Base-by-base conservation (phyloP, 208 protist genomes). In the Trypanosoma brucei region DNA sequence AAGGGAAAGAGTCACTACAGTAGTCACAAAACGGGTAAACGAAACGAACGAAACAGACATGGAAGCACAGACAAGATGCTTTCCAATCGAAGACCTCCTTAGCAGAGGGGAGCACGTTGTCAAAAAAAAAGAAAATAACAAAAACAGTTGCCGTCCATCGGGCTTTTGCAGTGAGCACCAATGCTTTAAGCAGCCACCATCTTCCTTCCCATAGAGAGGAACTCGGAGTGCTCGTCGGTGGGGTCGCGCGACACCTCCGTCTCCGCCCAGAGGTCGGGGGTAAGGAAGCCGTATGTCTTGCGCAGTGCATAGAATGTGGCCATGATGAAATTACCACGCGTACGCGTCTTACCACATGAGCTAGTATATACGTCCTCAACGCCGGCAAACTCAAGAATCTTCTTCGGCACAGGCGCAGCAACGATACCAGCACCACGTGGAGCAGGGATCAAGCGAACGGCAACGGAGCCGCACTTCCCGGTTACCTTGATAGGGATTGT, bases 291-390 rank as follows among this genome's bases (percentile, higher is more conserved):
- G 84, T 99, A 99, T 51, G 98, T 99, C 74, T 92, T 91, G 71
- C 75, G 76, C 51, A 99, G 79, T 61, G 98, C 98, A 64, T 91
- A 79, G 88, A 98, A 99, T 55, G 96, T 98, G 68, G 98, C 99
- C 84, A 98, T 99, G 80, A 99, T 97, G 78, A 99, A 99, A 97
- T 99, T 99, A 76, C 98, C 98, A 50, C 98, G 81, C 66, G 98
- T 99, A 70, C 92, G 90, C 65, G 99, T 99, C 70, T 96, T 88
- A 71, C 99, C 99, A 55, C 65, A 71, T 14, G 98, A 98, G 56
- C 75, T 92, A 35, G 98, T 99, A 97, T 98, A 99, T 71, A 98
- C 93, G 78, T 99, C 98, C 73, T 98, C 75, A 45, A 99, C 83
- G 76, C 99, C 99, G 59, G 98, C 98, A 67, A 98, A 95, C 72